These are phyloP conservation scores for Phytomonas sp. DNA, from an alignment of 208 protist species.

Conservation along the genomic window DNA sequence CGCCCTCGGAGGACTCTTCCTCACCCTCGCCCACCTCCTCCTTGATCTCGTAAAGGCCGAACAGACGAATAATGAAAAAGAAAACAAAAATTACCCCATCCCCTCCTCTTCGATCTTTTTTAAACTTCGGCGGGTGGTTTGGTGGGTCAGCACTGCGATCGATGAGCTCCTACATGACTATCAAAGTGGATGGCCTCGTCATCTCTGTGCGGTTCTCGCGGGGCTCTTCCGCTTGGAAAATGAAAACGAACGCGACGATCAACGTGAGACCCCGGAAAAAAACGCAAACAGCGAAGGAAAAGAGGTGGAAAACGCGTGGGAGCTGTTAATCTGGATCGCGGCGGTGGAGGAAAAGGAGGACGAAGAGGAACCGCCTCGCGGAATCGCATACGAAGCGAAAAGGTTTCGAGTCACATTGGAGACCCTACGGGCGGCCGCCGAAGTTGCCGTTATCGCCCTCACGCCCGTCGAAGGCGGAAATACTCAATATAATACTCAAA, in stretches of 20 bases:
- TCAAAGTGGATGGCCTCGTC: slow-evolving; percentile 16
- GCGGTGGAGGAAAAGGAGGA: no score
- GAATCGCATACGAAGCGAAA: no score
- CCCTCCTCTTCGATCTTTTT: slow-evolving; percentile 3
- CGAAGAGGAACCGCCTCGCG: no score
- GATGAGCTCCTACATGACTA: slow-evolving; percentile 56
- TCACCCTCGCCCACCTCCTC: slow-evolving; percentile 21
- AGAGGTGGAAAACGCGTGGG: no score
- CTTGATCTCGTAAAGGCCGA: slow-evolving; percentile 13
- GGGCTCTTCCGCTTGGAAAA: slow-evolving; percentile 13
- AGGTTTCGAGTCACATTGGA: no score
- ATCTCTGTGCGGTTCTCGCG: slow-evolving; percentile 27
- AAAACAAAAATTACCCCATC: neutral
- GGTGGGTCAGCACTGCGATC: slow-evolving; percentile 18
- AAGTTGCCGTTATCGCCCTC: no score
- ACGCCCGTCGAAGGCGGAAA: no score
- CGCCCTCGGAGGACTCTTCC: slow-evolving; percentile 28
- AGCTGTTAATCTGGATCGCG: no score
- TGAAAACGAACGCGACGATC: neutral
- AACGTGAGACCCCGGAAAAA: slow-evolving; percentile 4
- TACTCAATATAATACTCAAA: no score
- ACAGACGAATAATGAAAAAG: no score
- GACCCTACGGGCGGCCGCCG: no score
- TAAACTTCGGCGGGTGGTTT: slow-evolving; percentile 23
- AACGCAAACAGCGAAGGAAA: neutral